A percentile compares a stretch with the other conserved stretches of the same genome.
Conservation (phyloP, 495 filamentous ascomycete genomes). For the Filosporella fistucella region DNA sequence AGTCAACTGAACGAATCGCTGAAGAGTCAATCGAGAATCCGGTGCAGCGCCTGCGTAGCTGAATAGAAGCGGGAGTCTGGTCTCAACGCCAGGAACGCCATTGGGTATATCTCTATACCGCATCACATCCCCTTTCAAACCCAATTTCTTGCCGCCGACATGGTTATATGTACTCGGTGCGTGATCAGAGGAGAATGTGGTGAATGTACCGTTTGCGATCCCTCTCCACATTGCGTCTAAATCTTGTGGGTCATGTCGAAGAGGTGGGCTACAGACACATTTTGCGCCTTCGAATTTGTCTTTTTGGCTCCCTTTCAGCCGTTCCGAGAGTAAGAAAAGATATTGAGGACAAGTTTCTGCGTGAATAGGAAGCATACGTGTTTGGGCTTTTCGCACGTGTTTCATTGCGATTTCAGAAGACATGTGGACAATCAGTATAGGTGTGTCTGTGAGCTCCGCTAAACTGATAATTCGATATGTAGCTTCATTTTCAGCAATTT, state of each 20-base stretch:
- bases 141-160: conserved; percentile 33
- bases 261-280: conserved; percentile 26
- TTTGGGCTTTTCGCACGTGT: conserved; percentile 27
- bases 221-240: conserved; percentile 24
- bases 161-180: conserved; percentile 35
- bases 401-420: conserved; percentile 15
- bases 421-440: conserved; percentile 44
- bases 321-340: conserved; percentile 26
- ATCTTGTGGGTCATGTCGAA: conserved; percentile 24
- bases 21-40: conserved; percentile 33
- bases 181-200: conserved; percentile 38
- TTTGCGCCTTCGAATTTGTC: conserved; percentile 24
- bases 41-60: conserved; percentile 20
- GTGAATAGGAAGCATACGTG: conserved; percentile 31
- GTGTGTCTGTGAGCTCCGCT: conserved; percentile 35
- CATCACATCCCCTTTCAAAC: conserved; percentile 20
- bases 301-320: conserved; percentile 11
- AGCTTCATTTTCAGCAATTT: conserved; percentile 34
- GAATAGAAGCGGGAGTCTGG: conserved; percentile 41
- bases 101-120: conserved; percentile 41
- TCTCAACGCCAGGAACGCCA: conserved; percentile 50
- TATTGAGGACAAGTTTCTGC: conserved; percentile 37
- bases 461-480: conserved; percentile 42
- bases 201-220: conserved; percentile 36
- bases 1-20: conserved; percentile 50